Evolutionary conservation across 106 monocot genomes (phyloP).

Genomic region (Chionographis japonica): DNA sequence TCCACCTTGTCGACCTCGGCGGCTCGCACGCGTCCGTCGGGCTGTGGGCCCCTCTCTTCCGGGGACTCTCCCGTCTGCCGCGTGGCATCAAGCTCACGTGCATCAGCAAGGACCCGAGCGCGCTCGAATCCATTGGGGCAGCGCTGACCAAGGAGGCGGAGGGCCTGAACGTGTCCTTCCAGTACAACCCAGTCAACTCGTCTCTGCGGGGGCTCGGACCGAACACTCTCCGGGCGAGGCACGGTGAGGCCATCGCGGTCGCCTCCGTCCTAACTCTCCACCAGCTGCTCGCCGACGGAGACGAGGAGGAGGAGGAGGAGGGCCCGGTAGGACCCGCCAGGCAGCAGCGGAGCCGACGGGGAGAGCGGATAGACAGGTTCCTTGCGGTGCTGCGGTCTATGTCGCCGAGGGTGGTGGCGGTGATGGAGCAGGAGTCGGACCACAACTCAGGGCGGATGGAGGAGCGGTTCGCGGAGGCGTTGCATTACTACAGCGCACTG

Average conservation of each 20-base stretch:
- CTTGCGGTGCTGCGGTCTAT: background rate
- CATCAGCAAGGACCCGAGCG: conserved; percentile 1
- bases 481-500: conserved; percentile 4
- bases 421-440: conserved; percentile 19
- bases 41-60: conserved; percentile 1
- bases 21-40: background rate
- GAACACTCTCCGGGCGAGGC: background rate
- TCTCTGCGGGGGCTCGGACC: background rate
- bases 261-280: conserved; percentile 11
- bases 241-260: conserved; percentile 1
- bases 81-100: conserved; percentile 4
- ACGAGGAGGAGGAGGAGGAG: no score
- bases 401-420: conserved; percentile 6
- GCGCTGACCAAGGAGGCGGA: conserved; percentile 1
- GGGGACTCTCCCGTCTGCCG: background rate
- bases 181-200: background rate
- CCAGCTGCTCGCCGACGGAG: background rate
- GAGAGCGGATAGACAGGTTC: background rate
- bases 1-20: conserved; percentile 10
- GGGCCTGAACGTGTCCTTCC: background rate
- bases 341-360: no score
- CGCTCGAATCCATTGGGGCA: background rate
- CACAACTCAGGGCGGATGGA: background rate
- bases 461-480: conserved; percentile 9
- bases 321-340: no score